These are phyloP conservation scores for Globisporangium radiosum DNA, from an alignment of 352 stramenopile species.

Conservation along the genomic window DNA sequence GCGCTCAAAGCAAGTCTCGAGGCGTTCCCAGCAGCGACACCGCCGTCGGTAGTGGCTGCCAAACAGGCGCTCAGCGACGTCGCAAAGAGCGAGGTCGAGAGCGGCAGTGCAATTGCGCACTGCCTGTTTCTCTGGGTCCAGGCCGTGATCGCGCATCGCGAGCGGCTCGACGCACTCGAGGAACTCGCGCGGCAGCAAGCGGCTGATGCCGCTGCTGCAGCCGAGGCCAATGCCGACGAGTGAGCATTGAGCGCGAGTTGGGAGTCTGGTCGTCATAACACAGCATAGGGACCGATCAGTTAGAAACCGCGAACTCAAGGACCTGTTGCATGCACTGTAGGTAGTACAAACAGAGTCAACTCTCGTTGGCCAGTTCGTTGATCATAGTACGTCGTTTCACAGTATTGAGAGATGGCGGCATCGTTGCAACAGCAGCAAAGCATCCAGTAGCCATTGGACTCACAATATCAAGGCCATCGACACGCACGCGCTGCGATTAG, in stretches of 20 bases:
- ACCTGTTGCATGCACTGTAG: no score
- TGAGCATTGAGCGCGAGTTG: neutral
- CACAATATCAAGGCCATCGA: no score
- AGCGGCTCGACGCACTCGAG: constrained; percentile 36
- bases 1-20: constrained; percentile 20
- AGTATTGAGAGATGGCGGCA: no score
- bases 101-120: constrained; percentile 31
- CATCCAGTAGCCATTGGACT: no score
- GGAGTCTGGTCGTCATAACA: no score
- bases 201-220: constrained; percentile 19
- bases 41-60: constrained; percentile 15
- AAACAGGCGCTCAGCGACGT: constrained; percentile 43
- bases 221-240: constrained; percentile 3
- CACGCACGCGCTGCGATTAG: no score
- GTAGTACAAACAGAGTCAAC: no score
- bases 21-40: constrained; percentile 14
- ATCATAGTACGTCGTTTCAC: no score
- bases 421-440: no score
- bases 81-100: constrained; percentile 46
- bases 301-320: no score
- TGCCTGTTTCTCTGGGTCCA: constrained; percentile 53
- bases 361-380: no score
- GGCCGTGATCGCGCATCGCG: constrained; percentile 38
- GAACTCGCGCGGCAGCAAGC: constrained; percentile 36
- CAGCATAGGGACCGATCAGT: no score